Base-by-base conservation (phyloP, 495 filamentous ascomycete genomes). In the Aspergillus hancockii region DNA sequence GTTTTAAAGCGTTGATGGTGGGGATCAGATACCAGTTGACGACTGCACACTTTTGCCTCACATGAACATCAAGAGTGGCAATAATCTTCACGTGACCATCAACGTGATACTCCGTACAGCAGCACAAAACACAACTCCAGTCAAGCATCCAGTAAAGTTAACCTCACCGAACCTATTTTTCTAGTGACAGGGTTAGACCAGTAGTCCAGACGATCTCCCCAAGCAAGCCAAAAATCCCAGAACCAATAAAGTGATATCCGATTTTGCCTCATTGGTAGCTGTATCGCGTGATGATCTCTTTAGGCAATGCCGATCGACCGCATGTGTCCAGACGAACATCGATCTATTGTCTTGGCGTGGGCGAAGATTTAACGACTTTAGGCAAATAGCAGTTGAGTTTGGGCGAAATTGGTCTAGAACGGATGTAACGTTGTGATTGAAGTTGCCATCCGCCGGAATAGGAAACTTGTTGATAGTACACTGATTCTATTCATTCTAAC, bases 351-450 rank as follows among this genome's bases (percentile, higher is more conserved):
- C 47, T 50, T 50, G 47, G 47, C 60, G 41, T 61, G 68, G 58
- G 56, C n/a, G n/a, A 62, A 18, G 69, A 52, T 22, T 55, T 61
- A 58, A 65, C 67, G n/a, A n/a, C 25, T 28, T 28, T 28, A 28
- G 7, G 25, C 3, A 28, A 28, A 7, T 28, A 3, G 25, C 3
- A 28, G 25, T 28, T 28, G 25, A 28, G 25, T 49, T 67, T 62
- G 63, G n/a, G 63, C 63, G 62, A 36, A 36, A 14, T n/a, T n/a
- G 9, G 34, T 10, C 34, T 36, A 36, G 34, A 36, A 36, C 8
- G 9, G 2, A 36, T 10, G 8, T 36, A 28, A 28, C 25, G 25
- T 7, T 28, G n/a, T 10, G 10, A 36, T 36, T 10, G 4, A 36
- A 5, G 2, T 36, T 12, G 8, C 9, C 34, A 12, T 36, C 34